Evolutionary conservation across 805 yeast species (phyloP), one percentile per base, ranked within the genome.

Genomic region (Zygosaccharomyces rouxii): DNA sequence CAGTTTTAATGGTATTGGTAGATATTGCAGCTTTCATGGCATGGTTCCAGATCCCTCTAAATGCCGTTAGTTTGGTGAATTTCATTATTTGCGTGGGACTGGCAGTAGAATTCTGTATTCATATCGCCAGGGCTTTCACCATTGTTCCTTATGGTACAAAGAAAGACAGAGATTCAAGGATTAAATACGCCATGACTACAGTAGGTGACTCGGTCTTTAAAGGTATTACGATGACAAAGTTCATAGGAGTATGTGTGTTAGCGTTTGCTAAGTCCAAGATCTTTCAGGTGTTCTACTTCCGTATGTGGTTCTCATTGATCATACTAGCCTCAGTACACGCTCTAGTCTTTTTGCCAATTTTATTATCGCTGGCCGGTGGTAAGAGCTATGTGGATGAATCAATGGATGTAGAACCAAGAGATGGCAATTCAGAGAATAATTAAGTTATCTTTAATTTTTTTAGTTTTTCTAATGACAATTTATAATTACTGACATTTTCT

Each of bases 21-120:
- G 81, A 86, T 62, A 82, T 92, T 48, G 88, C 86, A 2, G 97
- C 96, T 0, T 71, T 84, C 10, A 83, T 92, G 89, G 77, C 83
- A 0, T 13, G 84, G 5, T 82, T 89, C 80, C 77, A 75, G 0
- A 83, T 92, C 22, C 78, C 92, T 1, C 73, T 92, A 42, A 92
- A 92, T 63, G 98, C 97, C 0, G 88, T 92, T 3, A 81, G 92
- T 51, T 71, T 94, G 52, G 98, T 94, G 16, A 92, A 92, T 58
- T 74, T 92, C 48, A 76, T 94, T 30, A 92, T 92, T n/a, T 92
- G 97, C 64, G 82, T 85, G 2, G 99, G 99, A 0, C 71, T 92
- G 31, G 90, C 94, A 2, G 96, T 94, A 30, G 99, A 94, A 67
- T 94, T 92, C 63, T 89, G 96, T 50, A 79, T 86, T 29, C 98